A percentile compares a stretch with the other conserved stretches of the same genome.
Evolutionary conservation across 345 rosid species (phyloP).

Genomic region (Aquilaria malaccensis): DNA sequence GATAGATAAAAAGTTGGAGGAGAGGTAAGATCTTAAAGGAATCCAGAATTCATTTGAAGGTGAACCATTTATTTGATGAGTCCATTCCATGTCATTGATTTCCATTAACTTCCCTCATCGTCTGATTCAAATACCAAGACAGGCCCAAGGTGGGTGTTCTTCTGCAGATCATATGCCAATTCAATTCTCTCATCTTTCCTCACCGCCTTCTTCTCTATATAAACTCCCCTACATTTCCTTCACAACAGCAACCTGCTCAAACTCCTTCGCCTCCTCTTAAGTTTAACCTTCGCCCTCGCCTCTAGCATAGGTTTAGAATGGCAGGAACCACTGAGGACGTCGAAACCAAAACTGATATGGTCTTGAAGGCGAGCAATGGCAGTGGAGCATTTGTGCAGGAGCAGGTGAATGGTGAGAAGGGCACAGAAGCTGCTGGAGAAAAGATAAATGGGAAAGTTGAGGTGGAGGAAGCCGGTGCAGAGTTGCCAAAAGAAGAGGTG

Average conservation of each 20-base stretch:
- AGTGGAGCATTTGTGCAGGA: background rate
- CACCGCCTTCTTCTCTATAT: conserved; percentile 9
- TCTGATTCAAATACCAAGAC: too few relatives aligned
- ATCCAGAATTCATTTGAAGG: too few relatives aligned
- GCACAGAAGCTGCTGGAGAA: conserved; percentile 3
- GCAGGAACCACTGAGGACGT: conserved; percentile 17
- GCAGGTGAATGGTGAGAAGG: conserved; percentile 10
- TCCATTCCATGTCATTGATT: too few relatives aligned
- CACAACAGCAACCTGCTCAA: too few relatives aligned
- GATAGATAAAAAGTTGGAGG: too few relatives aligned
- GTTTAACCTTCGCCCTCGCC: too few relatives aligned
- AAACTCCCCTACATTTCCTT: background rate
- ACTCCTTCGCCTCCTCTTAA: too few relatives aligned
- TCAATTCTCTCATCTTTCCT: conserved; percentile 14
- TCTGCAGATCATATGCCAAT: background rate
- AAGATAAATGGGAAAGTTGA: conserved; percentile 10
- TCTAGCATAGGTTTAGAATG: conserved; percentile 9
- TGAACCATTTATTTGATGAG: too few relatives aligned
- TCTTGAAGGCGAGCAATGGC: conserved; percentile 2
- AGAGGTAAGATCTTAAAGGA: too few relatives aligned
- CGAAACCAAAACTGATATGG: conserved; percentile 13
- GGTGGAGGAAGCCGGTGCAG: conserved; percentile 1
- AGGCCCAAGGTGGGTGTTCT: too few relatives aligned
- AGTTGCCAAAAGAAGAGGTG: conserved; percentile 1
- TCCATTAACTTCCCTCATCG: conserved; percentile 1